These are phyloP conservation scores for Sclerospora graminicola DNA, from an alignment of 352 stramenopile genomes.

Conservation along the genomic window DNA sequence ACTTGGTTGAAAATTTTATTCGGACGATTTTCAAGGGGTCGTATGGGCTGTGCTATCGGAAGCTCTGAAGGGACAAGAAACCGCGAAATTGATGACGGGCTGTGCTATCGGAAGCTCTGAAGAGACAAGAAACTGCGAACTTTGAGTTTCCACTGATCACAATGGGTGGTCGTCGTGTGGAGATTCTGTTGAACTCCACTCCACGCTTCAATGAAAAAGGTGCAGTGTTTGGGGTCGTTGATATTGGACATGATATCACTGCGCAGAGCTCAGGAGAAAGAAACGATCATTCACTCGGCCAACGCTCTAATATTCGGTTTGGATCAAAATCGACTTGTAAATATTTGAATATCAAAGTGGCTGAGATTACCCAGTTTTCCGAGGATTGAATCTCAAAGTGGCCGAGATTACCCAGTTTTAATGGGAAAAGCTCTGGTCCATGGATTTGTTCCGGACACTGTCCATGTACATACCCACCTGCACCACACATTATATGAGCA, in stretches of 20 bases:
- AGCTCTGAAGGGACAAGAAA: constrained; percentile 49
- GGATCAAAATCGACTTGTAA: constrained; percentile 34
- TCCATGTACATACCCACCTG: too few species aligned
- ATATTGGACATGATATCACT: constrained; percentile 36
- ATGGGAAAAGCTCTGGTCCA: constrained; percentile 61
- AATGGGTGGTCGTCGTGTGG: constrained; percentile 35
- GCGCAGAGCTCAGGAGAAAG: constrained; percentile 31
- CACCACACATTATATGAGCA: too few species aligned
- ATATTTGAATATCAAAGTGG: constrained; percentile 68
- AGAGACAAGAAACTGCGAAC: too few species aligned
- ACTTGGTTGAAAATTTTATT: constrained; percentile 87
- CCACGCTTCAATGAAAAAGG: constrained; percentile 63
- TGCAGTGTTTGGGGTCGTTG: constrained; percentile 36
- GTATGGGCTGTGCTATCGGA: too few species aligned
- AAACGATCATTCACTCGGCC: constrained; percentile 32
- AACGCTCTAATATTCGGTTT: constrained; percentile 57
- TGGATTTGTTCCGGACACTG: too few species aligned
- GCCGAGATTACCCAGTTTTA: too few species aligned
- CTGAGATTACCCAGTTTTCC: constrained; percentile 59
- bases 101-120: constrained; percentile 39
- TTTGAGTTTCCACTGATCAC: too few species aligned
- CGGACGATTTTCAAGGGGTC: constrained; percentile 56
- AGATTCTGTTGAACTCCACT: constrained; percentile 54
- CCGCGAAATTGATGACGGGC: constrained; percentile 83
- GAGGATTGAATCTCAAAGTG: constrained; percentile 65